phyloP scores from a whole-genome alignment of 306 rosid species.

The Trifolium subterraneum region DNA sequence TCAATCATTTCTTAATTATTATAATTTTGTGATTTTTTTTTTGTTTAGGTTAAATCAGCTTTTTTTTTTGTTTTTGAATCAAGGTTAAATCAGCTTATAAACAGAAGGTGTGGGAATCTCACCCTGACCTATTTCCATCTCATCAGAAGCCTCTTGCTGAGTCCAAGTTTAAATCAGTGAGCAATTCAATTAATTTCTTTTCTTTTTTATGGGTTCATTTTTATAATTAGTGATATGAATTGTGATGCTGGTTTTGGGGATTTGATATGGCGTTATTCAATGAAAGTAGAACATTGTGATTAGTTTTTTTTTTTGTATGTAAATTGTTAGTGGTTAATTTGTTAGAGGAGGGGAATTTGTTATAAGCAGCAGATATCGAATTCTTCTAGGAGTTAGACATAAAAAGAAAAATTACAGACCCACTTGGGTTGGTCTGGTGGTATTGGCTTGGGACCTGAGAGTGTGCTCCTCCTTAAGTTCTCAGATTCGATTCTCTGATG shows the following conservation, averaged over 20 bases:
- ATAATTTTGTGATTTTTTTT: too few relatives aligned
- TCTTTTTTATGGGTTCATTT: neutral
- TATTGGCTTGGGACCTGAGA: too few relatives aligned
- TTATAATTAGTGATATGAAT: neutral
- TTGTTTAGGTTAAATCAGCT: slow-evolving; percentile 82
- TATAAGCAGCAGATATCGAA: neutral
- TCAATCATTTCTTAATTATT: neutral
- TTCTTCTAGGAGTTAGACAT: too few relatives aligned
- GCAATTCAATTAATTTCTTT: slow-evolving; percentile 8
- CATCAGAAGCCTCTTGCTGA: slow-evolving; percentile 69
- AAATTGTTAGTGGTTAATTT: neutral
- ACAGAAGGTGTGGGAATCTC: slow-evolving; percentile 83
- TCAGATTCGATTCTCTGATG: too few relatives aligned
- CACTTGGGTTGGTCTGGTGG: too few relatives aligned
- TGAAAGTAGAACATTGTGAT: neutral
- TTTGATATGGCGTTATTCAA: slow-evolving; percentile 7
- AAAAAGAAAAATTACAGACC: too few relatives aligned
- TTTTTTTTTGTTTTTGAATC: too few relatives aligned
- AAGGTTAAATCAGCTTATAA: slow-evolving; percentile 80
- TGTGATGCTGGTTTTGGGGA: neutral
- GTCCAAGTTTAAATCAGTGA: slow-evolving; percentile 70
- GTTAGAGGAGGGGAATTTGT: neutral
- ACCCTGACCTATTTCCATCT: slow-evolving; percentile 76
- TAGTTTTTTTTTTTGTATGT: neutral
- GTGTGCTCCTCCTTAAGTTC: too few relatives aligned